A percentile compares a stretch with the other conserved stretches of the same genome.
Conservation (phyloP, 176 grass and related monocot genomes). For the Oryza glaberrima region DNA sequence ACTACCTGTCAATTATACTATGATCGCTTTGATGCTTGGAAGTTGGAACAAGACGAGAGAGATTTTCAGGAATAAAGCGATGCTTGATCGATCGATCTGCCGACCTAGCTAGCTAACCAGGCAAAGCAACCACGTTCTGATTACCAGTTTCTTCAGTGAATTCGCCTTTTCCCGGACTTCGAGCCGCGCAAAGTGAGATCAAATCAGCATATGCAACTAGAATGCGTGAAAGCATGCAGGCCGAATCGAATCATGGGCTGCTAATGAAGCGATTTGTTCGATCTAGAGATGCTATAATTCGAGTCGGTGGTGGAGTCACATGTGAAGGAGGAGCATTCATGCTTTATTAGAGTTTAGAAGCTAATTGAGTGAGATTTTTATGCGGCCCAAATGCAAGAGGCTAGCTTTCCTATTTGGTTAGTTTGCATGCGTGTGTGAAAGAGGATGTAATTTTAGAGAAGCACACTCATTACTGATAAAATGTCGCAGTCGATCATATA, state of each 20-base stretch:
- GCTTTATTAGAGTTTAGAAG: background rate
- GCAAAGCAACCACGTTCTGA: conserved; percentile 11
- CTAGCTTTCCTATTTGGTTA: background rate
- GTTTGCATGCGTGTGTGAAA: background rate
- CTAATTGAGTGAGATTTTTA: background rate
- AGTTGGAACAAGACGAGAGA: background rate
- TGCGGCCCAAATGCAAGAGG: background rate
- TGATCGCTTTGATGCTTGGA: background rate
- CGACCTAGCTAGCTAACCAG: conserved; percentile 36
- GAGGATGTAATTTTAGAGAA: background rate
- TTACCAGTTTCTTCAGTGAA: background rate
- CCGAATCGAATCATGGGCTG: background rate
- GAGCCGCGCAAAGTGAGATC: background rate
- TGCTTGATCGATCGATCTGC: conserved; percentile 4
- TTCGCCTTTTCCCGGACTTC: conserved; percentile 18
- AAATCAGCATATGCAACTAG: background rate
- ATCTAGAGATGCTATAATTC: background rate
- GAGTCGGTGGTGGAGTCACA: background rate
- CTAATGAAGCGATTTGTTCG: background rate
- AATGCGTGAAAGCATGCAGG: background rate
- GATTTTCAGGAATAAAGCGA: conserved; percentile 27
- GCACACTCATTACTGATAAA: too few species aligned
- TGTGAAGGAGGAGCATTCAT: background rate
- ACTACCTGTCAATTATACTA: background rate
- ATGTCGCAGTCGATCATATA: too few species aligned